These are phyloP conservation scores for Agaricus bisporus DNA, from an alignment of 768 basidiomycete genomes.

Conservation along the genomic window DNA sequence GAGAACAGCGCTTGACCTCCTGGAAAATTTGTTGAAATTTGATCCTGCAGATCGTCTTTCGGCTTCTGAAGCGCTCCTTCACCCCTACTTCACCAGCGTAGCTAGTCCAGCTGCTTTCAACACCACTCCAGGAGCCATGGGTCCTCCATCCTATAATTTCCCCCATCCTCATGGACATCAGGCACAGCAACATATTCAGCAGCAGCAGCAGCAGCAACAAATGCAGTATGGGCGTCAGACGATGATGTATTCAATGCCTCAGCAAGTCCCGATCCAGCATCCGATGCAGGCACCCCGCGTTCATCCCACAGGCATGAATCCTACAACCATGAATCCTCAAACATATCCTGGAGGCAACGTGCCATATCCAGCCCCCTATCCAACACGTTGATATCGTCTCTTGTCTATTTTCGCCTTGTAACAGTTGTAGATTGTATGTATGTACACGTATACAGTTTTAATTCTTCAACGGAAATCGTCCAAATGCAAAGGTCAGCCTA, in stretches of 20 bases:
- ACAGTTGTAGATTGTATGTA: background rate
- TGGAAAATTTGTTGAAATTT: slow-evolving; percentile 93
- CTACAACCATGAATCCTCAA: slow-evolving; percentile 5
- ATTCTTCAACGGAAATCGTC: too few species aligned
- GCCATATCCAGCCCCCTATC: slow-evolving; percentile 12
- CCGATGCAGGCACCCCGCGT: slow-evolving; percentile 9
- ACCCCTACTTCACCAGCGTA: slow-evolving; percentile 81
- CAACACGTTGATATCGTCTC: slow-evolving; percentile 8
- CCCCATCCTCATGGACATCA: slow-evolving; percentile 58
- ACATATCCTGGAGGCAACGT: slow-evolving; percentile 8
- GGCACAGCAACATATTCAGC: slow-evolving; percentile 42
- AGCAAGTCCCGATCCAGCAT: slow-evolving; percentile 19
- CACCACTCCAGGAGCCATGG: slow-evolving; percentile 49
- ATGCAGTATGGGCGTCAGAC: slow-evolving; percentile 18
- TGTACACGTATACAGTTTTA: background rate
- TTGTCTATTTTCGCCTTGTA: background rate
- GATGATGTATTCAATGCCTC: slow-evolving; percentile 15
- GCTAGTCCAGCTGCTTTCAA: slow-evolving; percentile 36
- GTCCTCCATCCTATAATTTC: slow-evolving; percentile 64
- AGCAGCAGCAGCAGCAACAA: slow-evolving; percentile 24
- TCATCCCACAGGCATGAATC: slow-evolving; percentile 7
- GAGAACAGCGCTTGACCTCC: slow-evolving; percentile 75
- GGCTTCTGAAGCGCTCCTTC: slow-evolving; percentile 84
- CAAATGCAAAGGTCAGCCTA: too few species aligned
- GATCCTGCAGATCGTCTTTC: slow-evolving; percentile 90